These are phyloP conservation scores for Alternaria infectoria DNA, from an alignment of 2,329 filamentous ascomycete genomes.

Conservation along the genomic window DNA sequence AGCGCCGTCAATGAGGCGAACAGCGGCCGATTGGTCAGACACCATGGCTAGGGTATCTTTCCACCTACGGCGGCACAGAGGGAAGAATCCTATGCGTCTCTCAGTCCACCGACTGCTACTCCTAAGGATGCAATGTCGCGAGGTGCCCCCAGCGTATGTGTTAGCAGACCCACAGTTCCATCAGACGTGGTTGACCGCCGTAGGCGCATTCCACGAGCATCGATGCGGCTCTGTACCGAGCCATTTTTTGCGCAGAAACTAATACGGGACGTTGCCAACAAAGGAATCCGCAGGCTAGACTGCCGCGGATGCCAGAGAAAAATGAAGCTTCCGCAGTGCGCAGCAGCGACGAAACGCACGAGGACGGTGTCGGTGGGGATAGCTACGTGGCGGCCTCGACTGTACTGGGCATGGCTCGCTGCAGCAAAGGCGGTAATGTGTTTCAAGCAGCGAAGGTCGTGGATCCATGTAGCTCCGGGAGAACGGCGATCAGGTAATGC, in stretches of 20 bases:
- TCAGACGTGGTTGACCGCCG: conserved; percentile 16
- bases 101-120: conserved; percentile 2
- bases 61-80: conserved; percentile 6
- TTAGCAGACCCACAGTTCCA: conserved; percentile 12
- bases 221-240: conserved; percentile 4
- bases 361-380: conserved; percentile 10
- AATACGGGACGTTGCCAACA: conserved; percentile 8
- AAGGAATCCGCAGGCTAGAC: conserved; percentile 9
- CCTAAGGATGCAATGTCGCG: conserved; percentile 1
- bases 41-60: conserved; percentile 2
- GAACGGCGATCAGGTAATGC: conserved; percentile 3
- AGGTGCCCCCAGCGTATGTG: conserved; percentile 8
- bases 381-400: conserved; percentile 15
- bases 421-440: conserved; percentile 6
- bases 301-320: not conserved
- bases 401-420: conserved; percentile 9
- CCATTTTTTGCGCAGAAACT: conserved; percentile 2
- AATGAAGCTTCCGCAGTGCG: conserved; percentile 10
- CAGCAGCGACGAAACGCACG: not conserved
- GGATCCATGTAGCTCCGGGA: conserved; percentile 4
- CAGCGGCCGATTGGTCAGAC: conserved; percentile 8
- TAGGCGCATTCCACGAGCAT: conserved; percentile 6
- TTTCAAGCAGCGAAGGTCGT: not conserved
- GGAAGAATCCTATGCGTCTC: conserved; percentile 6
- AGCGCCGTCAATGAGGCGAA: conserved; percentile 12